These are phyloP conservation scores for Penicillium odoratum DNA, from an alignment of 495 filamentous ascomycete species.

Conservation along the genomic window DNA sequence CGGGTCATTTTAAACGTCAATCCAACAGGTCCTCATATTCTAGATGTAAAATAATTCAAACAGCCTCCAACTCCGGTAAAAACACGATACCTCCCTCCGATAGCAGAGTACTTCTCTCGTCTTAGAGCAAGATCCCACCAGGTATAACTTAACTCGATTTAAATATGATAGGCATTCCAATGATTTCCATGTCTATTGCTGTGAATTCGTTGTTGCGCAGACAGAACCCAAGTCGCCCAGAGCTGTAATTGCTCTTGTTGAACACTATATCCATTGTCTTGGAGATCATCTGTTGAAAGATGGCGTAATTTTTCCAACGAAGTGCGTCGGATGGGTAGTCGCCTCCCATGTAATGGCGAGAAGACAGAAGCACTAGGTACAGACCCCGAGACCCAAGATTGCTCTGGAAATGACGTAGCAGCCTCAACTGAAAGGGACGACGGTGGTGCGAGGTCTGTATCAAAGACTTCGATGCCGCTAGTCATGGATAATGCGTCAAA, in stretches of 20 bases:
- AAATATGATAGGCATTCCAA: slow-evolving; percentile 3
- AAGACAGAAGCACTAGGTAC: neutral
- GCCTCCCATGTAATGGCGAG: slow-evolving; percentile 11
- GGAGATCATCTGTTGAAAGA: slow-evolving; percentile 49
- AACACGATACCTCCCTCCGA: neutral
- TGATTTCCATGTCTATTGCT: slow-evolving; percentile 1
- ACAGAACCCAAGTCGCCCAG: slow-evolving; percentile 67
- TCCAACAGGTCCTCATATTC: neutral
- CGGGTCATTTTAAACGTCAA: too few species aligned
- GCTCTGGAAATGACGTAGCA: slow-evolving; percentile 7
- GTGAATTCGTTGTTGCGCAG: slow-evolving; percentile 14
- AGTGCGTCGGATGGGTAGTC: slow-evolving; percentile 23
- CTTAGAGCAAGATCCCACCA: neutral
- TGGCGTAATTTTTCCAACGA: slow-evolving; percentile 25
- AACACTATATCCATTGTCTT: slow-evolving; percentile 58
- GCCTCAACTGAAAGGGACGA: slow-evolving; percentile 21
- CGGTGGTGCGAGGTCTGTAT: neutral
- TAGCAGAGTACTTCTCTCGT: neutral
- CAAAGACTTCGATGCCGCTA: slow-evolving; percentile 29
- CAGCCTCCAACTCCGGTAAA: slow-evolving; percentile 16
- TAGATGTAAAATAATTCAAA: slow-evolving; percentile 4
- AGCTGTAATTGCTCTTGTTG: slow-evolving; percentile 52
- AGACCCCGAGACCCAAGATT: neutral
- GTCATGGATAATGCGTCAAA: slow-evolving; percentile 44
- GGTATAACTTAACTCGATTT: neutral